Evolutionary conservation across 306 rosid genomes (phyloP).

Genomic region (Vachellia pachyceras): DNA sequence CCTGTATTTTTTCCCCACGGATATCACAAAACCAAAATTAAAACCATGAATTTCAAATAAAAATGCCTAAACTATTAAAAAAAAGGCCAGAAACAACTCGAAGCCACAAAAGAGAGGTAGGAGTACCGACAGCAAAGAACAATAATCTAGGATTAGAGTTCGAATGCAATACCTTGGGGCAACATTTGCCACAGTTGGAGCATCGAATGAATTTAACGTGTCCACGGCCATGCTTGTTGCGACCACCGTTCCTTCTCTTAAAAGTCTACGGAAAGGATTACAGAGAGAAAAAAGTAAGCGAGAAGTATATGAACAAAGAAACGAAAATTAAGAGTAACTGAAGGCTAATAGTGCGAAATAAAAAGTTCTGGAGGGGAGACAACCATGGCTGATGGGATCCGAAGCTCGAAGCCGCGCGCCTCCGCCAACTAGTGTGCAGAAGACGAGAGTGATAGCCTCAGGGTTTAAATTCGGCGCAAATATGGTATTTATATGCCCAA

Average conservation of each 20-base stretch:
- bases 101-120: not conserved
- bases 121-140: not conserved
- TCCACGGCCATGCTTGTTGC: conserved; percentile 80
- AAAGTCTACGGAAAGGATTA: conserved; percentile 53
- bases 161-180: conserved; percentile 61
- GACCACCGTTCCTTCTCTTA: conserved; percentile 77
- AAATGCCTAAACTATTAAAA: not conserved
- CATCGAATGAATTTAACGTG: conserved; percentile 73
- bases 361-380: not conserved
- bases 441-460: not conserved
- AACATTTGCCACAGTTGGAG: conserved; percentile 80
- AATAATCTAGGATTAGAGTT: not conserved
- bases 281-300: not conserved
- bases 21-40: not conserved
- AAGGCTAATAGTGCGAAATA: not conserved
- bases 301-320: not conserved
- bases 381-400: conserved; percentile 6
- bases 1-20: not conserved
- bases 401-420: not conserved
- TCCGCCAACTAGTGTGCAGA: not conserved
- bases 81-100: not conserved
- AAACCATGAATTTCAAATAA: not conserved
- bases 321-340: not conserved
- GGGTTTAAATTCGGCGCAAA: not conserved
- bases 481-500: not conserved